A percentile compares a stretch with the other conserved stretches of the same genome.
Conservation (phyloP, 495 filamentous ascomycete genomes). For the Penicillium ochrochloron region DNA sequence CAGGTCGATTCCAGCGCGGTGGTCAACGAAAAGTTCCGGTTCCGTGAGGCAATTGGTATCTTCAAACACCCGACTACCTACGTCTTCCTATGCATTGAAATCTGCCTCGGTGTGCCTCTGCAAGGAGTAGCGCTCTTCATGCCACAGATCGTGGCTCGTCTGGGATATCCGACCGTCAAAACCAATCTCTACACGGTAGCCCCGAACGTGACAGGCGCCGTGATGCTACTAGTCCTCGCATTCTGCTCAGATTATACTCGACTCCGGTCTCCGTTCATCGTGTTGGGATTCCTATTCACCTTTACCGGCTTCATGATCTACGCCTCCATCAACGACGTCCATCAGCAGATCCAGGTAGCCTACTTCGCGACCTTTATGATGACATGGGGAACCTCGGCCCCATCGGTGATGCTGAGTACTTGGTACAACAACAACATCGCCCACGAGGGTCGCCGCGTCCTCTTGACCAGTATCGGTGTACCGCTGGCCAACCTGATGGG, state of each 20-base stretch:
- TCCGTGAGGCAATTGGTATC: constrained; percentile 63
- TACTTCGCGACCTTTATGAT: constrained; percentile 83
- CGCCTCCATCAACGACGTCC: constrained; percentile 60
- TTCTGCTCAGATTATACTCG: constrained; percentile 65
- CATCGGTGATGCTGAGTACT: constrained; percentile 51
- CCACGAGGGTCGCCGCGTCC: constrained; percentile 69
- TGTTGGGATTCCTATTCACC: constrained; percentile 69
- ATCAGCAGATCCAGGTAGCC: constrained; percentile 59
- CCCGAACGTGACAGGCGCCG: constrained; percentile 67
- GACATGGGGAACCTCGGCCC: constrained; percentile 64
- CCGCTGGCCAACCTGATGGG: constrained; percentile 79
- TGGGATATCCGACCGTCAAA: constrained; percentile 64
- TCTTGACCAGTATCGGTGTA: constrained; percentile 70
- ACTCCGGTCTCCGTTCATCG: constrained; percentile 71
- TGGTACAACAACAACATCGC: constrained; percentile 83
- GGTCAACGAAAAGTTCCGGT: constrained; percentile 70
- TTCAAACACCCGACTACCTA: constrained; percentile 64
- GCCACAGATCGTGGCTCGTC: constrained; percentile 67
- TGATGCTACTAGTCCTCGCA: constrained; percentile 67
- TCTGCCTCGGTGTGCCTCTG: constrained; percentile 74
- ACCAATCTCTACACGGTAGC: constrained; percentile 79
- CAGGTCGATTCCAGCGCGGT: constrained; percentile 69
- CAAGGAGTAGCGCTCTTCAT: constrained; percentile 71
- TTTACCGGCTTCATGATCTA: constrained; percentile 76
- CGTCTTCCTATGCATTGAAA: constrained; percentile 66